Evolutionary conservation across 306 rosid genomes (phyloP), one percentile per base, ranked within the genome.

Genomic region (Cucumis melo): DNA sequence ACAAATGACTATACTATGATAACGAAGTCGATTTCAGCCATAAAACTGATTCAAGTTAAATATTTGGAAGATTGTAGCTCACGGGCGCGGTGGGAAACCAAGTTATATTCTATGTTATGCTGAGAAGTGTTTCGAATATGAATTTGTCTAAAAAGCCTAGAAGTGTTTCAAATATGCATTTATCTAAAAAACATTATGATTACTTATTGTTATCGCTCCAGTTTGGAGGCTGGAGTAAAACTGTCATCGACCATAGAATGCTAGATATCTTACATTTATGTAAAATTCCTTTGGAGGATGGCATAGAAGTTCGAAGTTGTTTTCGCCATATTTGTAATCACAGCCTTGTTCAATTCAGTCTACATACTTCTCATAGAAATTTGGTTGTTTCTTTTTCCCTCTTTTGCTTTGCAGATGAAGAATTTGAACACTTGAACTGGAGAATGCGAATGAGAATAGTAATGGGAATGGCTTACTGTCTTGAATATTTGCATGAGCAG

Each of bases 371-470:
- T 36, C 11, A 11, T 41, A 58, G n/a, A 59, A 20, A 13, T 23
- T 42, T 66, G 42, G 59, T 75, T 48, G 72, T 64, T 19, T 4
- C n/a, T 63, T 63, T 63, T 34, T 34, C 8, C 34, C n/a, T 77
- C 82, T 76, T 23, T 12, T 71, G 73, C 74, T 14, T 55, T 84
- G 82, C 93, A 94, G 99, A 89, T 76, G 80, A 83, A 87, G 99
- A 94, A 85, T 88, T 96, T 5, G 99, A 95, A 84, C 98, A 95
- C 85, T 83, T 95, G 88, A 93, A 95, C 82, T 95, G 97, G 99
- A 84, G 36, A 79, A 88, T 93, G 87, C 88, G 97, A 63, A 83
- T 90, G 12, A 86, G 99, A 82, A 84, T 88, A 57, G 87, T 91
- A 41, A 87, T 89, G 89, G 99, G 99, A 66, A 83, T 84, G 86